Percentiles rank a stretch among this genome's conserved stretches.
phyloP scores from a whole-genome alignment of 768 basidiomycete species.

The Artomyces pyxidatus region DNA sequence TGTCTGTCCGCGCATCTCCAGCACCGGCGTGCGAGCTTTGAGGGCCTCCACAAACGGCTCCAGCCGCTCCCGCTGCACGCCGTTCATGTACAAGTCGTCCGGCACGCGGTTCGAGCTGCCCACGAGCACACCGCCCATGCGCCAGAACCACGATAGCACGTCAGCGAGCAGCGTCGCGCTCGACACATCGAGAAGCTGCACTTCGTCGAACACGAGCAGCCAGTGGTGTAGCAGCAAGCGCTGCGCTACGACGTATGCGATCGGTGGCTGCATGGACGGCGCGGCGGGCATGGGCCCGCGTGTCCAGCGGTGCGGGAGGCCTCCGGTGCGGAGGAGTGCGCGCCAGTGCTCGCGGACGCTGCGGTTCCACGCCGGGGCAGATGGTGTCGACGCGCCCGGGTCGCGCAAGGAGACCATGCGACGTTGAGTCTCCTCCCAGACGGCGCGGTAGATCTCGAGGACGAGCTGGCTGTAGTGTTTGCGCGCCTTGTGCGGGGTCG shows the following conservation, averaged over 20 bases:
- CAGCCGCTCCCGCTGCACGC: slow-evolving; percentile 47
- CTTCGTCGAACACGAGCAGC: slow-evolving; percentile 50
- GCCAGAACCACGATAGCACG: slow-evolving; percentile 56
- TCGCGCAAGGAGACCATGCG: slow-evolving; percentile 27
- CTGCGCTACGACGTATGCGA: slow-evolving; percentile 38
- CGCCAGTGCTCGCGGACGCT: slow-evolving; percentile 22
- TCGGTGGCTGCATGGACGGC: slow-evolving; percentile 24
- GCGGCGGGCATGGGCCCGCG: slow-evolving; percentile 16
- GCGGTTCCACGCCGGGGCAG: slow-evolving; percentile 22
- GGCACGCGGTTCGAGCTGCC: slow-evolving; percentile 43
- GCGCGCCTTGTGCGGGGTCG: slow-evolving; percentile 43
- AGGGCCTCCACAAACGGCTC: slow-evolving; percentile 49
- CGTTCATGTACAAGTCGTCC: slow-evolving; percentile 49
- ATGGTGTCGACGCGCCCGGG: not conserved
- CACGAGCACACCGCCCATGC: slow-evolving; percentile 50
- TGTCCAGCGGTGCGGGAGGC: slow-evolving; percentile 25
- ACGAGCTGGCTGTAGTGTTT: slow-evolving; percentile 53
- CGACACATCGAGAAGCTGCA: slow-evolving; percentile 54
- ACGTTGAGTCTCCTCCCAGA: slow-evolving; percentile 41
- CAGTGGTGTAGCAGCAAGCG: slow-evolving; percentile 39
- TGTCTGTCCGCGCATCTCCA: slow-evolving; percentile 33
- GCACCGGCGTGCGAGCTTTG: slow-evolving; percentile 43
- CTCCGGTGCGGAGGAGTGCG: slow-evolving; percentile 26
- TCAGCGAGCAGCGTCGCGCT: slow-evolving; percentile 43
- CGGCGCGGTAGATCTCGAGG: slow-evolving; percentile 45